A percentile compares a stretch with the other conserved stretches of the same genome.
phyloP scores from a whole-genome alignment of 192 early-diverging fungal species.

The Coemansia sp. region DNA sequence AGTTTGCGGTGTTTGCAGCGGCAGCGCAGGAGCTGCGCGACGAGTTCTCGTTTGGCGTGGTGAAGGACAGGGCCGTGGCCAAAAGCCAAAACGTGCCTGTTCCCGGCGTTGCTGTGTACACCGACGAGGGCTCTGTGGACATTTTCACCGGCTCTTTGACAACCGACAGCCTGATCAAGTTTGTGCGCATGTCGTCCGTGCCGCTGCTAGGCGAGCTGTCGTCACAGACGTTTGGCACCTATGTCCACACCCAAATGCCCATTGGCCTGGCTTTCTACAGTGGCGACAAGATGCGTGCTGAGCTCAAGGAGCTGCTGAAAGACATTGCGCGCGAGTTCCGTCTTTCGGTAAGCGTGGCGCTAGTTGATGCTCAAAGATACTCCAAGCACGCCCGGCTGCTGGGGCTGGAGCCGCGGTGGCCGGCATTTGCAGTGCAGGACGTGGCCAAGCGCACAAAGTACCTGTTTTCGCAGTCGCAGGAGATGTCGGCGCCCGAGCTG shows the following conservation, averaged over 20 bases:
- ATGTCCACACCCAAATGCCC: constrained; percentile 78
- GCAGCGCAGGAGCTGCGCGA: constrained; percentile 78
- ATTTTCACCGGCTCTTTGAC: constrained; percentile 60
- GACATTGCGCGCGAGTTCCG: constrained; percentile 74
- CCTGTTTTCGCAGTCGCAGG: constrained; percentile 68
- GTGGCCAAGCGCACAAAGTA: constrained; percentile 70
- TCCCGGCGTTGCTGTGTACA: constrained; percentile 79
- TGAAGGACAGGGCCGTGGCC: constrained; percentile 57
- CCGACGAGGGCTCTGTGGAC: constrained; percentile 74
- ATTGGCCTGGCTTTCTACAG: constrained; percentile 84
- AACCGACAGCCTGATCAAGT: constrained; percentile 55
- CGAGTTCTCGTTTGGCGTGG: constrained; percentile 79
- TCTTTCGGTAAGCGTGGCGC: constrained; percentile 82
- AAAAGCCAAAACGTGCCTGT: constrained; percentile 55
- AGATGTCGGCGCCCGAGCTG: constrained; percentile 60
- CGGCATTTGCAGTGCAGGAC: constrained; percentile 90
- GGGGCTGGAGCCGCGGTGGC: constrained; percentile 83
- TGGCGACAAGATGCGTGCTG: constrained; percentile 57
- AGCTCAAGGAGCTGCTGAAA: constrained; percentile 56
- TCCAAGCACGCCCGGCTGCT: constrained; percentile 77
- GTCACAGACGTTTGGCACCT: constrained; percentile 79
- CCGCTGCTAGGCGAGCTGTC: constrained; percentile 89
- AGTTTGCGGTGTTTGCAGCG: constrained; percentile 60
- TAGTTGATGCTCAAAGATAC: constrained; percentile 83
- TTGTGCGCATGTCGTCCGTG: constrained; percentile 73